Conservation (phyloP, 1,284 basidiomycete genomes). For the Trametes polyzona region DNA sequence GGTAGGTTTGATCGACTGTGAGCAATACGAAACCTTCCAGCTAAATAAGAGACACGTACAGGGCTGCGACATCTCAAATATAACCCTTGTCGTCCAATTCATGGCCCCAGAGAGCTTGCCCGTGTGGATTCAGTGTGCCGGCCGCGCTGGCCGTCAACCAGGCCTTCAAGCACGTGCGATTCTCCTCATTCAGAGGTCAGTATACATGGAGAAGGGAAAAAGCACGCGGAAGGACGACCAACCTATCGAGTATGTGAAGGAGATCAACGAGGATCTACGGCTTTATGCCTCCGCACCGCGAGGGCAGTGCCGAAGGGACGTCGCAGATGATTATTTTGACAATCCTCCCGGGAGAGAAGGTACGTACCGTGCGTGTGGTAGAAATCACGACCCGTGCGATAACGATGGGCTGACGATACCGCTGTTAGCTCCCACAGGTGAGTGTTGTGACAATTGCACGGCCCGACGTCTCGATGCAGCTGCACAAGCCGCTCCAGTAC, state of each 20-base stretch:
- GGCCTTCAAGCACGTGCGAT: constrained; percentile 11
- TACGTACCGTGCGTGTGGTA: background rate
- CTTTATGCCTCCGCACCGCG: background rate
- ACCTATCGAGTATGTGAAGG: background rate
- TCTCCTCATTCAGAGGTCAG: constrained; percentile 22
- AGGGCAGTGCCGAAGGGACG: constrained; percentile 1
- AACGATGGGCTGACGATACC: background rate
- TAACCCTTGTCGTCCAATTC: constrained; percentile 24
- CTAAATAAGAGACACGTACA: too few species aligned
- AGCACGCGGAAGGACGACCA: background rate
- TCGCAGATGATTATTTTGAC: constrained; percentile 17
- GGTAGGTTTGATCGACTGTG: too few species aligned
- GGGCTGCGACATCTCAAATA: constrained; percentile 29
- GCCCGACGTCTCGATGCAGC: background rate
- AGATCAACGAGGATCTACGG: constrained; percentile 1
- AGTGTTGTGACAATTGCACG: constrained; percentile 4
- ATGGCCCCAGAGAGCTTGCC: constrained; percentile 17
- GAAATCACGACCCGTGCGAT: background rate
- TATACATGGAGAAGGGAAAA: constrained; percentile 11
- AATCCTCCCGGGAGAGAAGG: constrained; percentile 1
- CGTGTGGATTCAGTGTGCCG: constrained; percentile 25
- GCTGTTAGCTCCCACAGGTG: background rate
- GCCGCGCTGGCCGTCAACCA: constrained; percentile 21
- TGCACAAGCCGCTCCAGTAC: too few species aligned
- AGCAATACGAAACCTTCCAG: too few species aligned